Conservation (phyloP, 1,284 basidiomycete genomes). For the Malassezia nana region DNA sequence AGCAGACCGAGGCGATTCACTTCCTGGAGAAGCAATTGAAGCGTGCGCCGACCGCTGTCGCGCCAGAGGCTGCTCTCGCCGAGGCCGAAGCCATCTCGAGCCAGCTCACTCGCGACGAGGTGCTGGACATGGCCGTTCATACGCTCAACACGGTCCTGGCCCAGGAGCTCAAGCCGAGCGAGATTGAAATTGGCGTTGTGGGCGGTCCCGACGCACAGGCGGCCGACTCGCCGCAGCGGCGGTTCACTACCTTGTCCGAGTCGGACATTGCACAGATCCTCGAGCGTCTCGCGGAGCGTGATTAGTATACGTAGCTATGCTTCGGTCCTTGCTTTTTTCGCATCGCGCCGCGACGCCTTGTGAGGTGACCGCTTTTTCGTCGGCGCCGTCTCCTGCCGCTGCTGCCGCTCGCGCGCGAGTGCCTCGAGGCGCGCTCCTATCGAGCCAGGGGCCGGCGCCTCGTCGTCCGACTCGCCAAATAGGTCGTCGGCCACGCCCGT, state of each 20-base stretch:
- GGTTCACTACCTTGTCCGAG: conserved; percentile 38
- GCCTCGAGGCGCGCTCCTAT: conserved; percentile 14
- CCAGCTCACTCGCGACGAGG: conserved; percentile 30
- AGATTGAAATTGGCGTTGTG: conserved; percentile 54
- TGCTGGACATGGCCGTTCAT: conserved; percentile 75
- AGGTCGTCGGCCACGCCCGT: not conserved
- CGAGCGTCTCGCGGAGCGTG: conserved; percentile 43
- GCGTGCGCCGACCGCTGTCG: conserved; percentile 17
- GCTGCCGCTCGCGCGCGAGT: conserved; percentile 11
- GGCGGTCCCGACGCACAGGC: conserved; percentile 26
- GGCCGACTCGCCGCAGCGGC: conserved; percentile 24
- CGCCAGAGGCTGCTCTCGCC: conserved; percentile 29
- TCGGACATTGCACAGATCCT: conserved; percentile 36
- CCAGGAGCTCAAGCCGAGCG: conserved; percentile 74
- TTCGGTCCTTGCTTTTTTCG: conserved; percentile 23
- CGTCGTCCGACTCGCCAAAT: conserved; percentile 1
- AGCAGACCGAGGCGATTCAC: conserved; percentile 98
- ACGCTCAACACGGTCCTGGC: conserved; percentile 83
- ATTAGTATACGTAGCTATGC: conserved; percentile 19
- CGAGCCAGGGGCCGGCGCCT: conserved; percentile 4
- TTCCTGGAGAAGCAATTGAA: conserved; percentile 96
- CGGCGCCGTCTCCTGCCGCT: conserved; percentile 14
- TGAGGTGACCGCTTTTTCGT: conserved; percentile 6
- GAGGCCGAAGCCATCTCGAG: conserved; percentile 27
- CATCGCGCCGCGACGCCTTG: conserved; percentile 7